phyloP scores from a whole-genome alignment of 306 rosid genomes.

The Dalbergia cultrata region DNA sequence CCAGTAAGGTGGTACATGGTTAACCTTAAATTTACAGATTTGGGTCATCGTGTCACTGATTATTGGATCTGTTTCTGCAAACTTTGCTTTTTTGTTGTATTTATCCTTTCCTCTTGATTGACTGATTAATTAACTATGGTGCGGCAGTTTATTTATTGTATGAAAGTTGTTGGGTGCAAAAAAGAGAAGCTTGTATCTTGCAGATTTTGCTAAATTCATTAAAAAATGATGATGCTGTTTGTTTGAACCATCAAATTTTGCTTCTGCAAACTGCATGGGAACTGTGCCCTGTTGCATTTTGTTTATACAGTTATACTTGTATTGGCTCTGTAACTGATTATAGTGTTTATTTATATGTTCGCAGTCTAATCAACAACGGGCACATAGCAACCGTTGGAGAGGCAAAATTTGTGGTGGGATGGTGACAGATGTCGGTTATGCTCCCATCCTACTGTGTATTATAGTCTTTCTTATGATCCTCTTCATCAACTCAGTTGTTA shows the following conservation, averaged over 20 bases:
- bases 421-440: constrained; percentile 73
- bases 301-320: constrained; percentile 39
- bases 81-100: constrained; percentile 18
- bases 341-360: constrained; percentile 40
- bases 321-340: constrained; percentile 41
- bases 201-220: constrained; percentile 28
- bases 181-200: constrained; percentile 21
- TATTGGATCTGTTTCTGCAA: constrained; percentile 16
- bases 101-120: constrained; percentile 21
- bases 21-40: constrained; percentile 15
- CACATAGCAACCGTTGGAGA: constrained; percentile 59
- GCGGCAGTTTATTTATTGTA: constrained; percentile 16
- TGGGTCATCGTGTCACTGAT: constrained; percentile 3
- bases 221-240: constrained; percentile 18
- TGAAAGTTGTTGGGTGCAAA: constrained; percentile 29
- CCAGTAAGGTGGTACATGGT: neutral
- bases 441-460: constrained; percentile 72
- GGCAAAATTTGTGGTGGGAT: constrained; percentile 62
- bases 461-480: constrained; percentile 64
- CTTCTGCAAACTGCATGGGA: constrained; percentile 19
- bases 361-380: constrained; percentile 79
- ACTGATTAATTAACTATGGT: constrained; percentile 8
- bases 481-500: constrained; percentile 80
- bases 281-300: constrained; percentile 33
- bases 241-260: constrained; percentile 22